Evolutionary conservation across 129 eudicot species (phyloP).

Genomic region (Pittosporum tobira): DNA sequence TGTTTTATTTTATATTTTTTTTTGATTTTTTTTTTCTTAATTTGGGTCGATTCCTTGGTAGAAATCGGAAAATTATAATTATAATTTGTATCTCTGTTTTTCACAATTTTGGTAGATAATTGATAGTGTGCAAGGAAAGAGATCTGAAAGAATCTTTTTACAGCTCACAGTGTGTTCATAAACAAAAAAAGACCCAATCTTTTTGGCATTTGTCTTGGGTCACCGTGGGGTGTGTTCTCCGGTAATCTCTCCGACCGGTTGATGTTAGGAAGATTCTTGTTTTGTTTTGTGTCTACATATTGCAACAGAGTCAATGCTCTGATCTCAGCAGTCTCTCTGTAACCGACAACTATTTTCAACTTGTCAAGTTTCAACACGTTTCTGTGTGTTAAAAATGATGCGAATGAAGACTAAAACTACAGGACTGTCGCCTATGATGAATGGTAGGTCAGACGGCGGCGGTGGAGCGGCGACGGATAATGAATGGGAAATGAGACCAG

Average conservation of each 20-base stretch:
- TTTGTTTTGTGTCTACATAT: conserved; percentile 21
- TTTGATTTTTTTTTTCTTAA: no score
- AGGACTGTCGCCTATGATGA: conserved; percentile 27
- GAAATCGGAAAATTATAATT: conserved; percentile 9
- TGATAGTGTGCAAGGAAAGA: not conserved
- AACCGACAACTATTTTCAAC: conserved; percentile 15
- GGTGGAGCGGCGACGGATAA: conserved; percentile 25
- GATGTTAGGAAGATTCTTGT: no score
- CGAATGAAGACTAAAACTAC: conserved; percentile 48
- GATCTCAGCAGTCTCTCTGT: conserved; percentile 12
- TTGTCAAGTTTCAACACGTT: no score
- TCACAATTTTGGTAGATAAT: not conserved
- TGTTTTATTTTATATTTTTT: no score
- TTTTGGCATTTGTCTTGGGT: conserved; percentile 18
- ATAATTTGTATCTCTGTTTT: not conserved
- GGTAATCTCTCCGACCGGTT: conserved; percentile 12
- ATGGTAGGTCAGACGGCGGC: conserved; percentile 18
- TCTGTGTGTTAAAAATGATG: conserved; percentile 71
- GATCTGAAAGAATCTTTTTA: not conserved
- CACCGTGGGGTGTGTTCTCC: conserved; percentile 1
- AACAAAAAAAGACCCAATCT: not conserved
- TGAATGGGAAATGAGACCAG: conserved; percentile 78
- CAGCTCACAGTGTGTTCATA: no score
- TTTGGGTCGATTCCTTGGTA: conserved; percentile 12
- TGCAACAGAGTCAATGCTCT: conserved; percentile 12